Evolutionary conservation across 2,329 filamentous ascomycete species (phyloP), one percentile per base, ranked within the genome.

Genomic region (Plenodomus tracheiphilus): DNA sequence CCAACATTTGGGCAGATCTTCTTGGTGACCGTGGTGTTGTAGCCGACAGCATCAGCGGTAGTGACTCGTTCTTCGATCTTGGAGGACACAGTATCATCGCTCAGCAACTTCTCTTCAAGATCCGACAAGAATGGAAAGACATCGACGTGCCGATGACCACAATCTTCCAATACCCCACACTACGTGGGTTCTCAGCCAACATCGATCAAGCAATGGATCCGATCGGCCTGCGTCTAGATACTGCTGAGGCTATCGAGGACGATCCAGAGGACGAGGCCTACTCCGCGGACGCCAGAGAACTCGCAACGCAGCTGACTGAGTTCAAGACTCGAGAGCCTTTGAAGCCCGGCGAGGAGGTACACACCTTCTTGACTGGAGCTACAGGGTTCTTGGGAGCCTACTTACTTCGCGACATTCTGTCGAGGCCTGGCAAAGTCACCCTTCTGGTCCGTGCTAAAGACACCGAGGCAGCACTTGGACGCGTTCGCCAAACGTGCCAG

Each of bases 301-400:
- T 86, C 10, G 67, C 76, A 13, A 65, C 74, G 22, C 67, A 77
- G 28, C 73, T 89, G 11, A 64, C 47, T 3, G 61, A 69, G 6
- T 70, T 70, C 60, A 68, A 68, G 51, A 68, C 65, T 1, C 53
- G 58, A 25, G 62, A 65, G 15, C 81, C 84, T 1, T 56, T 74
- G n/a, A 58, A 65, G 22, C 56, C 62, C 17, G 64, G 71, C 48
- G 49, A 68, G 61, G 53, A 75, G 56, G 73, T 78, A 2, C 91
- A 86, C 0, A 79, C 94, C 10, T 88, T 97, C 71, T 75, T 97
- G 4, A 97, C 92, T 2, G 91, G 93, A 37, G 91, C 89, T 3
- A 97, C 92, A 4, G 92, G 92, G 2, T 97, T 97, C 77, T 74
- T 97, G 17, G 92, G 92, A 21, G 82, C 89, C 0, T 95, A 91